A percentile compares a stretch with the other conserved stretches of the same genome.
Conservation (phyloP, 768 basidiomycete species). For the Clitopilus passeckerianus region DNA sequence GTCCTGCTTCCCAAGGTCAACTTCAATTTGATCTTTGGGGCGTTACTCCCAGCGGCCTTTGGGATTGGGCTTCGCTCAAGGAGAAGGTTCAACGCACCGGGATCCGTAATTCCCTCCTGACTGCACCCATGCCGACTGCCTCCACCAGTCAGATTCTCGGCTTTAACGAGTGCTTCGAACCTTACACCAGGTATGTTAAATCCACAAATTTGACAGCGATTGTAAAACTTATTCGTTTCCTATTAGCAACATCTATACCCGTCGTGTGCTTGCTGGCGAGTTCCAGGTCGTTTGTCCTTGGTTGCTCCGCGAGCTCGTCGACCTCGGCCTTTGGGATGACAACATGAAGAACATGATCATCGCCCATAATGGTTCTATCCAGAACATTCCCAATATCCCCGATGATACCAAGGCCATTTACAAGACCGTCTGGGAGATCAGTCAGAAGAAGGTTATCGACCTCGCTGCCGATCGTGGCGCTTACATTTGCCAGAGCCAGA, state of each 20-base stretch:
- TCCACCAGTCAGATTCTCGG: slow-evolving; percentile 98
- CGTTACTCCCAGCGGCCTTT: slow-evolving; percentile 80
- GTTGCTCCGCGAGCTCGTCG: slow-evolving; percentile 97
- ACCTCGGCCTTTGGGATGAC: slow-evolving; percentile 93
- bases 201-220: slow-evolving; percentile 1
- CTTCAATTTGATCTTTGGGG: slow-evolving; percentile 97
- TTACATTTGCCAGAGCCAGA: slow-evolving; percentile 95
- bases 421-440: slow-evolving; percentile 99
- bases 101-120: slow-evolving; percentile 83
- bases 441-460: slow-evolving; percentile 97
- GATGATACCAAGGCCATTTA: slow-evolving; percentile 95
- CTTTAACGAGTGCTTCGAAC: slow-evolving; percentile 98
- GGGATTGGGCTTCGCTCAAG: slow-evolving; percentile 93
- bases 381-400: slow-evolving; percentile 86
- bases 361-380: slow-evolving; percentile 86
- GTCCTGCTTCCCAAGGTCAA: slow-evolving; percentile 82
- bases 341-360: slow-evolving; percentile 99
- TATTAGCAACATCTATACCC: slow-evolving; percentile 92
- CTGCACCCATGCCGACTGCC: slow-evolving; percentile 99
- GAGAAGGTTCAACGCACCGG: slow-evolving; percentile 79
- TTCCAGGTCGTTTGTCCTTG: slow-evolving; percentile 99
- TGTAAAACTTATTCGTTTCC: neutral
- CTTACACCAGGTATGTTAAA: slow-evolving; percentile 79
- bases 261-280: slow-evolving; percentile 98
- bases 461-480: slow-evolving; percentile 98